phyloP scores from a whole-genome alignment of 2,329 filamentous ascomycete species.

The Knoxdaviesia capensis region DNA sequence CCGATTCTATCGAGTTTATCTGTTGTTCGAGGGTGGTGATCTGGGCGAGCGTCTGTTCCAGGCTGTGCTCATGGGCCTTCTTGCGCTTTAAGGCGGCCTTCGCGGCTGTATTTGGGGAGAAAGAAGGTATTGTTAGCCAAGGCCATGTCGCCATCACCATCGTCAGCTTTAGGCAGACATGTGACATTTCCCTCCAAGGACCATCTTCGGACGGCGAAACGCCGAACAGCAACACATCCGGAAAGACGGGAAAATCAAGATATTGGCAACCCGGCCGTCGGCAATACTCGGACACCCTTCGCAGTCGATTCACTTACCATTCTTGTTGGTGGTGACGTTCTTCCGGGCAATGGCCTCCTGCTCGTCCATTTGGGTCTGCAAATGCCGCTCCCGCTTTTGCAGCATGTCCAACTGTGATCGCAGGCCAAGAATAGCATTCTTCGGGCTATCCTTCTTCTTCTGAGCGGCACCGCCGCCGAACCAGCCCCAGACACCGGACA shows the following conservation, averaged over 20 bases:
- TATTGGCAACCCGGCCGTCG: too few species aligned
- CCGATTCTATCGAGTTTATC: constrained; percentile 90
- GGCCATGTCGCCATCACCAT: background rate
- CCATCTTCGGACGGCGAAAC: too few species aligned
- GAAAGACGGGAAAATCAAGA: too few species aligned
- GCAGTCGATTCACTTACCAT: constrained; percentile 36
- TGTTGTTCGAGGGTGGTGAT: constrained; percentile 87
- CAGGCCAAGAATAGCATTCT: constrained; percentile 84
- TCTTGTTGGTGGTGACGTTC: constrained; percentile 77
- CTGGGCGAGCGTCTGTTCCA: constrained; percentile 78
- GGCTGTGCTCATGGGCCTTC: constrained; percentile 79
- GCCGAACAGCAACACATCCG: too few species aligned
- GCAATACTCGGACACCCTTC: constrained; percentile 3
- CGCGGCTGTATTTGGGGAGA: constrained; percentile 39
- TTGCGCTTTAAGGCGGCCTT: constrained; percentile 82
- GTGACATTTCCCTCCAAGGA: too few species aligned
- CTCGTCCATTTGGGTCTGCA: constrained; percentile 82
- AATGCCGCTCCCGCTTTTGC: constrained; percentile 83
- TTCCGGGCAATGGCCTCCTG: constrained; percentile 79
- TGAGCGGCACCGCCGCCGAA: constrained; percentile 69
- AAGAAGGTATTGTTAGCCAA: constrained; percentile 1
- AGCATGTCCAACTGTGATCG: constrained; percentile 90
- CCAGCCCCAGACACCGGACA: constrained; percentile 47
- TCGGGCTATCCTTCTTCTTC: constrained; percentile 82
- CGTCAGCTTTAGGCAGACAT: too few species aligned